Evolutionary conservation across 2,329 filamentous ascomycete species (phyloP), one percentile per base, ranked within the genome.

Genomic region (Calonectria hongkongensis): DNA sequence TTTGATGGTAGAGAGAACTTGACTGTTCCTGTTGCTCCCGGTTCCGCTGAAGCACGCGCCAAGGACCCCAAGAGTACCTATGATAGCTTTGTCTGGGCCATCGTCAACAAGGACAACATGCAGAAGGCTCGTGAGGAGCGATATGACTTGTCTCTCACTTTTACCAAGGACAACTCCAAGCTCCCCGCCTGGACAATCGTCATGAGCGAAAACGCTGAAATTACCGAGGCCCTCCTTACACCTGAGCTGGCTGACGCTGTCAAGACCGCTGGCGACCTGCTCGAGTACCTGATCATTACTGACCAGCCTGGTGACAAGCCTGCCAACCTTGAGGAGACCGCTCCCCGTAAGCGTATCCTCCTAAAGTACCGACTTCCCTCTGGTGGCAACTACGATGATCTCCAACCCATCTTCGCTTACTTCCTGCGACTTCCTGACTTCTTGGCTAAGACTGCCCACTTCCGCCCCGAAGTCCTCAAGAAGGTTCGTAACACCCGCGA

Each of bases 41-140:
- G 91, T 48, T 88, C 90, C 50, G 87, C 87, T 58, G 91, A 92
- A 78, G 36, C 73, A 16, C 84, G 90, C 66, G 85, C 86, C 81
- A 85, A 89, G 88, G 86, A 91, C 81, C 79, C 86, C 85, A 93
- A 91, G 89, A 92, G 92, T 87, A 85, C 86, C 71, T 98, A 93
- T 81, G 97, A 98, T 83, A 93, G 93, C 54, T 99, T 98, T 81
- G 96, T 99, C 76, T 98, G 94, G 91, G 96, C 95, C 63, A 85
- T 99, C 77, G 96, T 98, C 74, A 95, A 98, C 90, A 99, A 99
- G 91, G 93, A 95, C 80, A 87, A 90, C 83, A 98, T 99, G 96
- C 95, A 94, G 87, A 88, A 91, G 80, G 90, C 98, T 79, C 94
- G 97, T 74, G 94, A 98, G 60, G 95, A 98, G 75, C 94, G 97